Base-by-base conservation (phyloP, 495 filamentous ascomycete species). In the Choiromyces venosus region DNA sequence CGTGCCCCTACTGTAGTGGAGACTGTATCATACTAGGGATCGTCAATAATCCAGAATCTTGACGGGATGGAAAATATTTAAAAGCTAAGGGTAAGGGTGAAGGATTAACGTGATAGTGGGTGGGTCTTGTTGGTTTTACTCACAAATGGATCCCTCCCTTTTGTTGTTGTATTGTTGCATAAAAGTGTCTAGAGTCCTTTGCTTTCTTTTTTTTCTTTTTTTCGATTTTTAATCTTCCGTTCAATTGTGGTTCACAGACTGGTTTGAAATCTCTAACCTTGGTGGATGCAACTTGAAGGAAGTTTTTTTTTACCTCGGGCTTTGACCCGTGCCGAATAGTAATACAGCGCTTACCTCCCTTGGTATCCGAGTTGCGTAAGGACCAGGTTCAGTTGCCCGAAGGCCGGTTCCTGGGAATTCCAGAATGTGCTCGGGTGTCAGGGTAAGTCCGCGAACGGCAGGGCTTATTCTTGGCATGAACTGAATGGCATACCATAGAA, bases 331-430 rank as follows among this genome's bases (percentile, higher is more conserved):
- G 33, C 52, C 4, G 25, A 18, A 33, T 61, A 29, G 52, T 61
- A 29, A 33, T 18, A 18, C 52, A 61, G 52, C 29, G 52, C 52
- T 61, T 61, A 61, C 52, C 7, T 12, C 18, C 25, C 52, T 61
- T 61, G 52, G 52, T 61, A 61, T 33, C 25, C 52, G 52, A 61
- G 52, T 61, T 61, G 52, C 52, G 52, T 61, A 5, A 10, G n/a
- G 25, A 61, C 52, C 12, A 61, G 52, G 52, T 61, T 61, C 10
- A 61, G 25, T 29, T 16, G 52, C 3, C 52, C 52, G 52, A 61
- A 61, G 25, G 52, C 52, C 52, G 52, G 52, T 61, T 33, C 52
- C 52, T 61, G 52, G 52, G 52, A 61, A 61, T 61, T 33, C 52
- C 52, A 61, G 52, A 61, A 61, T 16, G 8, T 29, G 2, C 12